A percentile compares a stretch with the other conserved stretches of the same genome.
These are phyloP conservation scores for Aurantiochytrium sp. DNA, from an alignment of 108 stramenopile genomes.

Conservation along the genomic window DNA sequence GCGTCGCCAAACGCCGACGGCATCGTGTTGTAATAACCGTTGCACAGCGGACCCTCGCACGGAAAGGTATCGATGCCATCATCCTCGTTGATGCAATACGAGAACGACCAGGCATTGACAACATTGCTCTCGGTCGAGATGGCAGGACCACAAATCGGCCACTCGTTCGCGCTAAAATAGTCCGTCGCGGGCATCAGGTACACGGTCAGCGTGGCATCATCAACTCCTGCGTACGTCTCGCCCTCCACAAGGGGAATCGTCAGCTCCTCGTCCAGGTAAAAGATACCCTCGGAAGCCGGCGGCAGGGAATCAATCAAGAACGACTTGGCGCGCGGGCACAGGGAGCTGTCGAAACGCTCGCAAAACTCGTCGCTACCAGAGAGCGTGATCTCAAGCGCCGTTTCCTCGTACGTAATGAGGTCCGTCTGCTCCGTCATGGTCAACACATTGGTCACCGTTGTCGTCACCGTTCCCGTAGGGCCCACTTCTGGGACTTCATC, in stretches of 20 bases:
- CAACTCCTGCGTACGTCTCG: neutral
- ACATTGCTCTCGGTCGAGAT: neutral
- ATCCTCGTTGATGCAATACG: neutral
- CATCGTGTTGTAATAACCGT: neutral
- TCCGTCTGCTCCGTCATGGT: neutral
- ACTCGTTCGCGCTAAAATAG: neutral
- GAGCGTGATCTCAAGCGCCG: neutral
- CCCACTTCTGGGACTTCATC: neutral
- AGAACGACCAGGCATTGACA: neutral
- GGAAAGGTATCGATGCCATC: neutral
- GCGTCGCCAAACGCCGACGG: neutral
- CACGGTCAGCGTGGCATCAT: neutral
- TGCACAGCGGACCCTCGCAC: neutral
- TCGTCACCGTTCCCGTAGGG: neutral
- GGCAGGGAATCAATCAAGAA: neutral
- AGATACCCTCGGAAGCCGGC: neutral
- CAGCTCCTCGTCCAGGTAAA: neutral
- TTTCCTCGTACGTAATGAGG: neutral
- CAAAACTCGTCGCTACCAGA: neutral
- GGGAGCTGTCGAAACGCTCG: neutral
- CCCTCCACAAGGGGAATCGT: neutral
- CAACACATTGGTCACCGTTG: neutral
- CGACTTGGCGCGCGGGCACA: neutral
- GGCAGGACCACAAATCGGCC: neutral
- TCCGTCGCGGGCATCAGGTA: neutral